Conservation (phyloP, 73 alveolate species). For the Uronychia binucleata region DNA sequence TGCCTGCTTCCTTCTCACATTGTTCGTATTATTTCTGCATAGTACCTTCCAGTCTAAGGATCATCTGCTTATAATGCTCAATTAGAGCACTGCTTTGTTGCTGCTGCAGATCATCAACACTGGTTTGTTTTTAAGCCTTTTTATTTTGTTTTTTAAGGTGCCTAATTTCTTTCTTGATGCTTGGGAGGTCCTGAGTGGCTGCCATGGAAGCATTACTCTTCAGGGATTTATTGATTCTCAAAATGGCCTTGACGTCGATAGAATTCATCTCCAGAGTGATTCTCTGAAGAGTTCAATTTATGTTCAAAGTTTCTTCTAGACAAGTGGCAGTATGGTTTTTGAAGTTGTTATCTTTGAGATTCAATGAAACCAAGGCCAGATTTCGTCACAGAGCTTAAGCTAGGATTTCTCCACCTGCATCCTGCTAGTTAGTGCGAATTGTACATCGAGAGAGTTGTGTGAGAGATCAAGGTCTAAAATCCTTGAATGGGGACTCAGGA, state of each 20-base stretch:
- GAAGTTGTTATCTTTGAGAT: neutral
- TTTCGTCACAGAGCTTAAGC: neutral
- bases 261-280: neutral
- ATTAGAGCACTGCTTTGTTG: too few relatives aligned
- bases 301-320: neutral
- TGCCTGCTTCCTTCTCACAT: too few relatives aligned
- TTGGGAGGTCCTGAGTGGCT: neutral
- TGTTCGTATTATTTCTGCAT: too few relatives aligned
- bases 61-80: too few relatives aligned
- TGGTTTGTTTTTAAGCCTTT: neutral
- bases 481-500: neutral
- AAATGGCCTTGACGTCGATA: neutral
- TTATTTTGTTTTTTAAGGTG: too few relatives aligned
- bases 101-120: too few relatives aligned
- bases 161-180: neutral
- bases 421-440: neutral
- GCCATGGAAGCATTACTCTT: neutral
- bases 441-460: neutral
- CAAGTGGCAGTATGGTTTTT: neutral
- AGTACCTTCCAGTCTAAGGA: too few relatives aligned
- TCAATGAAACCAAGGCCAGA: neutral
- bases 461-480: neutral
- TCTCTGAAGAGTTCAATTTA: neutral
- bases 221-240: neutral
- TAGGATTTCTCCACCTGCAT: neutral